Percentiles rank a stretch among this genome's conserved stretches.
phyloP scores from a whole-genome alignment of 179 eudicot genomes.

The Amaranthus tricolor region DNA sequence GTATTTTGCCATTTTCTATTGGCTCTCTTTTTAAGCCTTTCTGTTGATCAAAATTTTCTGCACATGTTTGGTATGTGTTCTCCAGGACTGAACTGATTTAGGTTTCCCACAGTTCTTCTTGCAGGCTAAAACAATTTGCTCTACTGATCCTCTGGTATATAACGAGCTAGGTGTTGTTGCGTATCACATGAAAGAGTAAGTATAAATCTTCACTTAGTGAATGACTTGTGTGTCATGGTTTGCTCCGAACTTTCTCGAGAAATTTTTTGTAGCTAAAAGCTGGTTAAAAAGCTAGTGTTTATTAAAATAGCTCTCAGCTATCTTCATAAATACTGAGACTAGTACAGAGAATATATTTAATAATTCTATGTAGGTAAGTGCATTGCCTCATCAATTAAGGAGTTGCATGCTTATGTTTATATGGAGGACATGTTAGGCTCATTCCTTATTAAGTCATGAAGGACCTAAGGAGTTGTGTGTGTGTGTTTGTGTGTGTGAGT shows the following conservation, averaged over 20 bases:
- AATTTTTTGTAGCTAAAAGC: neutral
- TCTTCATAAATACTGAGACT: neutral
- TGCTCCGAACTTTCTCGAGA: neutral
- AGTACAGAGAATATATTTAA: neutral
- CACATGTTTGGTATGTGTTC: neutral
- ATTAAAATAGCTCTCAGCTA: neutral
- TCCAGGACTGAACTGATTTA: conserved; percentile 16
- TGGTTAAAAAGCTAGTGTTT: neutral
- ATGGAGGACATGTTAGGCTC: neutral
- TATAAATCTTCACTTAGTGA: neutral
- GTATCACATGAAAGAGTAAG: conserved; percentile 93
- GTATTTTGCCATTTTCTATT: neutral
- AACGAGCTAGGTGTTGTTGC: conserved; percentile 97
- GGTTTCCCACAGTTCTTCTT: conserved; percentile 67
- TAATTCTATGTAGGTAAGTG: neutral
- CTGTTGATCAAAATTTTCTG: neutral
- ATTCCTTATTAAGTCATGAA: neutral
- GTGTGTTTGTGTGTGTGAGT: no score
- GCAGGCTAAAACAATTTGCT: conserved; percentile 84
- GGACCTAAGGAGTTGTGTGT: no score
- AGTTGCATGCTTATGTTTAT: neutral
- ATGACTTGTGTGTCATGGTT: neutral
- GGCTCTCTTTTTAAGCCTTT: neutral
- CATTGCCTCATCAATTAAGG: neutral
- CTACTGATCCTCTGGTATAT: conserved; percentile 91